These are phyloP conservation scores for Aspergillus clavatus DNA, from an alignment of 2,329 filamentous ascomycete species.

Conservation along the genomic window DNA sequence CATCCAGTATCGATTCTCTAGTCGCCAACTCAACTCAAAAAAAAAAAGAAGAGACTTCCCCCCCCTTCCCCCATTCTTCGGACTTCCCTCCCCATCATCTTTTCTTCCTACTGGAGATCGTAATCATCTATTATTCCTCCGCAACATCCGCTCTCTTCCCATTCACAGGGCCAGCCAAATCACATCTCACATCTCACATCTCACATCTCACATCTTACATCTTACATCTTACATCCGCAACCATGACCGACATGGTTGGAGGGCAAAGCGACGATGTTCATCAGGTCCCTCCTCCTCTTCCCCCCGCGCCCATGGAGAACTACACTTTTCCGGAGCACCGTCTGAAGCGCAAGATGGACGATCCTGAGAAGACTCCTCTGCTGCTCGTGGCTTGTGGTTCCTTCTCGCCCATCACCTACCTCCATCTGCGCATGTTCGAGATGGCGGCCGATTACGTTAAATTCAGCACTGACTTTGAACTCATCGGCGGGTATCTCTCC, in stretches of 20 bases:
- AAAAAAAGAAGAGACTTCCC: too few relatives aligned
- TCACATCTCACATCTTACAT: slow-evolving; percentile 1
- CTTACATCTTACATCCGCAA: too few relatives aligned
- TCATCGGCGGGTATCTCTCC: slow-evolving; percentile 78
- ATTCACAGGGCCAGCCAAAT: not conserved
- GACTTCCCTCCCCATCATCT: not conserved
- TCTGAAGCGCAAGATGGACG: slow-evolving; percentile 44
- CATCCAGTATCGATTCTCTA: slow-evolving; percentile 3
- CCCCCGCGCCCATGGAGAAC: slow-evolving; percentile 32
- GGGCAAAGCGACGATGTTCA: slow-evolving; percentile 28
- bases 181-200: slow-evolving; percentile 1
- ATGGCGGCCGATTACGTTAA: slow-evolving; percentile 78
- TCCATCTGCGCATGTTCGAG: slow-evolving; percentile 78
- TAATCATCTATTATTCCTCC: not conserved
- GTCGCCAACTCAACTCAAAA: not conserved
- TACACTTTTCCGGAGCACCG: slow-evolving; percentile 44
- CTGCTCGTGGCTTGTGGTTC: slow-evolving; percentile 50
- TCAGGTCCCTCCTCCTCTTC: slow-evolving; percentile 17
- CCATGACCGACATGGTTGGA: slow-evolving; percentile 27
- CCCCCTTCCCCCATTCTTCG: not conserved
- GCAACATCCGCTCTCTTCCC: not conserved
- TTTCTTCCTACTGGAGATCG: too few relatives aligned
- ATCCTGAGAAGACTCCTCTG: slow-evolving; percentile 46
- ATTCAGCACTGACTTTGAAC: slow-evolving; percentile 72
- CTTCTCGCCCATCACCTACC: slow-evolving; percentile 57